These are phyloP conservation scores for Rutidosis leptorrhynchoides DNA, from an alignment of 129 eudicot species.

Conservation along the genomic window DNA sequence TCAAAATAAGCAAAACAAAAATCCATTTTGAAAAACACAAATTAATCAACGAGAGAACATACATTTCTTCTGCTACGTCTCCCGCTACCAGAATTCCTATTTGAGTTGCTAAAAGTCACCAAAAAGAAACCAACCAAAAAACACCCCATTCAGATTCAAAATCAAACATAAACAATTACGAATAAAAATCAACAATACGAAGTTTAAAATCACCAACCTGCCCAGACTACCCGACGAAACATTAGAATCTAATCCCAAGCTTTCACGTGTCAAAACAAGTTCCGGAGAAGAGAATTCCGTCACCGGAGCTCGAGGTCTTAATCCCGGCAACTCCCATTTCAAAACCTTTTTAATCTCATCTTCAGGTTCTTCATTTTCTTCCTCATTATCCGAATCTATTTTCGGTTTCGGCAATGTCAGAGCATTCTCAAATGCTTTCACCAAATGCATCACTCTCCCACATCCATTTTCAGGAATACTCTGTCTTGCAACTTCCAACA, in stretches of 20 bases:
- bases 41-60: conserved; percentile 27
- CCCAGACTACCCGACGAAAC: conserved; percentile 58
- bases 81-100: conserved; percentile 61
- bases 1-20: conserved; percentile 10
- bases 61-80: conserved; percentile 67
- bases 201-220: conserved; percentile 45
- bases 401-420: conserved; percentile 43
- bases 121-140: conserved; percentile 10
- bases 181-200: neutral
- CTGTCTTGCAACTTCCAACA: conserved; percentile 57
- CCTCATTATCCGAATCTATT: conserved; percentile 35
- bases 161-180: neutral
- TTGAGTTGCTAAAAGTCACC: conserved; percentile 41
- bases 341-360: conserved; percentile 22
- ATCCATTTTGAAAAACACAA: neutral
- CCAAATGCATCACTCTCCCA: conserved; percentile 83
- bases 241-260: conserved; percentile 67
- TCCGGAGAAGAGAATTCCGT: conserved; percentile 62
- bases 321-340: conserved; percentile 65
- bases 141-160: conserved; percentile 6
- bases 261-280: conserved; percentile 61
- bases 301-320: conserved; percentile 49
- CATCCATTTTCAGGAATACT: conserved; percentile 52
- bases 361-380: conserved; percentile 27
- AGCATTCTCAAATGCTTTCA: conserved; percentile 78